Base-by-base conservation (phyloP, 202 grass and related monocot species). In the Zoysia matrella region DNA sequence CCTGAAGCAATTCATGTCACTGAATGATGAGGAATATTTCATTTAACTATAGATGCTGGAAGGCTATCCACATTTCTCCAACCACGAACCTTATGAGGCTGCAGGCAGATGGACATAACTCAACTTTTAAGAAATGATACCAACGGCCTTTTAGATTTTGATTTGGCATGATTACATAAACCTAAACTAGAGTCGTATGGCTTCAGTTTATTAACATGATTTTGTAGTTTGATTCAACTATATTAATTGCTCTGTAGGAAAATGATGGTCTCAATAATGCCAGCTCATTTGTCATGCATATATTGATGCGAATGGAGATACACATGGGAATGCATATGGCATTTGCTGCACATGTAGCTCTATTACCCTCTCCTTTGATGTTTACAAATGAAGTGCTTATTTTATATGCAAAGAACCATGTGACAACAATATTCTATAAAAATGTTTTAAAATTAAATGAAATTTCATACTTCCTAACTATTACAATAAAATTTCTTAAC, bases 21-120 rank as follows among this genome's bases (percentile, higher is more conserved):
- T 54, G 18, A 74, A 82, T 57, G 62, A 77, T 16, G 43, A 60
- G 7, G 10, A 41, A n/a, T 47, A 8, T 72, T 79, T 42, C 53
- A 5, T 83, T 61, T 87, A 79, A 51, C 73, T 42, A 16, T 69
- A 99, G 96, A 99, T 99, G 96, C 67, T 99, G 49, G 96, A 99
- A 94, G 96, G 96, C n/a, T 91, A 92, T 42, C 79, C 87, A 62
- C 96, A 91, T 79, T 91, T 99, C 78, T 92, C 91, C 55, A 94
- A 80, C 84, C 86, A 90, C 16, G 93, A 99, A 90, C 93, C 96
- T 53, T 96, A 96, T 91, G 22, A 30, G 22, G 22, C 22, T 30
- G 22, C 22, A 94, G 16, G 83, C 93, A 63, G 93, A 96, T 8
- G 96, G 96, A 55, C 89, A 87, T 76, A 90, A 93, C 53, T 93